A percentile compares a stretch with the other conserved stretches of the same genome.
Evolutionary conservation across 2,329 filamentous ascomycete genomes (phyloP).

Genomic region (Botrytis sinoallii): DNA sequence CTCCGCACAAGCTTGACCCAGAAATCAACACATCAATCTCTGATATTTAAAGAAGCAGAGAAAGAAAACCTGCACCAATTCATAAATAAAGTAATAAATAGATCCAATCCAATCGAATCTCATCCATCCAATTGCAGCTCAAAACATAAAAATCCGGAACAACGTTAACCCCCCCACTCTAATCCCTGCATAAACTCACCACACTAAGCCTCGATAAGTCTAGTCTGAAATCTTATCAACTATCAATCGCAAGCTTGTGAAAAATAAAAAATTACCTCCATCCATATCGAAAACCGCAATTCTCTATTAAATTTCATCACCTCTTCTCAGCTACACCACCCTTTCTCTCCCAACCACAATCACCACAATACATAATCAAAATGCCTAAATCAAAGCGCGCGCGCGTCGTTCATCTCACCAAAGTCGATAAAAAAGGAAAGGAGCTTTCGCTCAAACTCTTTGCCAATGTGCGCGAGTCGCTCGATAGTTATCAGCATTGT

Average conservation of each 20-base stretch:
- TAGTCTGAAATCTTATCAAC: slow-evolving; percentile 24
- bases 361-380: slow-evolving; percentile 17
- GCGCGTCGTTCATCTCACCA: slow-evolving; percentile 83
- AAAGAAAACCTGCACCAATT: neutral
- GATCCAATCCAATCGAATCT: neutral
- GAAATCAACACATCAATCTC: slow-evolving; percentile 7
- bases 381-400: slow-evolving; percentile 98
- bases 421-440: slow-evolving; percentile 91
- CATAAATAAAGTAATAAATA: neutral
- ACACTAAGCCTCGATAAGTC: slow-evolving; percentile 8
- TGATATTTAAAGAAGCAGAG: neutral
- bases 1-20: slow-evolving; percentile 7
- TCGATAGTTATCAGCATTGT: slow-evolving; percentile 83
- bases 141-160: slow-evolving; percentile 12
- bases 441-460: slow-evolving; percentile 84
- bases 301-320: neutral
- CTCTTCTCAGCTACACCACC: neutral
- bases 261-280: slow-evolving; percentile 23
- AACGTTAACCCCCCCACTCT: slow-evolving; percentile 17
- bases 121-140: neutral
- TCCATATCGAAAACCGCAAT: slow-evolving; percentile 17
- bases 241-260: slow-evolving; percentile 25
- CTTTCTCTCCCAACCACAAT: neutral
- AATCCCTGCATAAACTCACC: neutral
- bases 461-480: slow-evolving; percentile 78